A percentile compares a stretch with the other conserved stretches of the same genome.
These are phyloP conservation scores for Ophiostoma sp. DNA, from an alignment of 2,329 filamentous ascomycete species.

Conservation along the genomic window DNA sequence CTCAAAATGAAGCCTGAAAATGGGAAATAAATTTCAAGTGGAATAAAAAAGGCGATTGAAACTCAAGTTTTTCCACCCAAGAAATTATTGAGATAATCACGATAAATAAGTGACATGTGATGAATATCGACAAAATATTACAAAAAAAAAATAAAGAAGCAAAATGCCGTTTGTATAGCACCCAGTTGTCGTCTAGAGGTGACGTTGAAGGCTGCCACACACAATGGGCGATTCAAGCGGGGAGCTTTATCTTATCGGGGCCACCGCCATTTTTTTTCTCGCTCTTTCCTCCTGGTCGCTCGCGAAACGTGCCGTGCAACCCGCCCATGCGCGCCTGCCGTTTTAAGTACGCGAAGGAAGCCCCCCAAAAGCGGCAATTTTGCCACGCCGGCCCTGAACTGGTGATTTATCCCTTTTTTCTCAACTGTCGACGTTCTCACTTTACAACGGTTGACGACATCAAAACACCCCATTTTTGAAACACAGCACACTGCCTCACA, in stretches of 20 bases:
- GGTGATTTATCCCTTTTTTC: not conserved
- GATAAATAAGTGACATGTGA: not conserved
- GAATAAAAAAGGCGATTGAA: not conserved
- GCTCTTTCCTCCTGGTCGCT: not conserved
- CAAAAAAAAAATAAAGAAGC: not conserved
- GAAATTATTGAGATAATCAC: not conserved
- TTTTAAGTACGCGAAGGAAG: not conserved
- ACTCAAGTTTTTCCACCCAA: not conserved
- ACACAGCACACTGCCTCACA: constrained; percentile 23
- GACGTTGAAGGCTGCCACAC: constrained; percentile 8
- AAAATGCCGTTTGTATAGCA: not conserved
- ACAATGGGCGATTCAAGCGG: not conserved
- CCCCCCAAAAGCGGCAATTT: constrained; percentile 9
- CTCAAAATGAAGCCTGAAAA: not conserved
- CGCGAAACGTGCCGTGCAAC: not conserved
- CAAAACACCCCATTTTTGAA: not conserved
- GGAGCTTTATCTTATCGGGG: constrained; percentile 27
- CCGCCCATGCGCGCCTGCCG: constrained; percentile 4
- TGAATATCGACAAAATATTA: not conserved
- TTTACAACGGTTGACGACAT: not conserved
- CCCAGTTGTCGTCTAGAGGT: not conserved
- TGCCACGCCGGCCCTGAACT: constrained; percentile 2
- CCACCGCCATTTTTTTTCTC: not conserved
- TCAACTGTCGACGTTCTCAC: not conserved
- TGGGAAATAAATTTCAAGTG: not conserved